Evolutionary conservation across 768 basidiomycete genomes (phyloP).

Genomic region (Tephrocybe sp.): DNA sequence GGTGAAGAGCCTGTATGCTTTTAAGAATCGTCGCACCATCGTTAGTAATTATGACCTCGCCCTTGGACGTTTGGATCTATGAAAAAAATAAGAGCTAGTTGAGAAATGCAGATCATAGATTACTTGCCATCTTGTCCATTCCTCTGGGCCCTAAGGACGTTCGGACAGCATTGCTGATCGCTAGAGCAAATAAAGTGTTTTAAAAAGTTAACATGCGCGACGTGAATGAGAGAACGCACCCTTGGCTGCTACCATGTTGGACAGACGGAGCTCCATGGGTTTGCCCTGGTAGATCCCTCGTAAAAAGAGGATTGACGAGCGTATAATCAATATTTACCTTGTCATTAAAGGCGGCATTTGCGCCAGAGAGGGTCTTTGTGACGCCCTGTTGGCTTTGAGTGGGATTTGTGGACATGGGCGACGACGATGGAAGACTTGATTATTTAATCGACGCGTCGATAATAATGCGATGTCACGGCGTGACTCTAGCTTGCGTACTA

Average conservation of each 20-base stretch:
- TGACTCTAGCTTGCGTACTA: constrained; percentile 27
- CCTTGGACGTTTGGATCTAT: constrained; percentile 96
- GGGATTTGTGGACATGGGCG: constrained; percentile 32
- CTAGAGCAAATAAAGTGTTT: constrained; percentile 35
- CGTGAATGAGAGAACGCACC: constrained; percentile 39
- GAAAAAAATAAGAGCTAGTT: constrained; percentile 5
- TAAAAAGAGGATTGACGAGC: constrained; percentile 18
- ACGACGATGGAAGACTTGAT: constrained; percentile 16
- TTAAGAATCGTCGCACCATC: constrained; percentile 98
- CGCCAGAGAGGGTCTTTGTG: constrained; percentile 45
- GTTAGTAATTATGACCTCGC: constrained; percentile 97
- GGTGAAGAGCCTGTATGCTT: constrained; percentile 93
- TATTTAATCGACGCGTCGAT: constrained; percentile 29
- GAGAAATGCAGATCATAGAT: constrained; percentile 10
- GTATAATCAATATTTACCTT: constrained; percentile 46
- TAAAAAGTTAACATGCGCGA: neutral
- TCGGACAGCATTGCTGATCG: constrained; percentile 95
- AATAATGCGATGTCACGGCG: constrained; percentile 30
- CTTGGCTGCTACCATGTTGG: constrained; percentile 98
- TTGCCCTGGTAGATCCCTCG: constrained; percentile 65
- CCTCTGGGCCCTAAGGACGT: constrained; percentile 96
- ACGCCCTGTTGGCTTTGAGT: constrained; percentile 37
- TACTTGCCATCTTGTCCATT: constrained; percentile 97
- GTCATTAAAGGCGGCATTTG: constrained; percentile 84
- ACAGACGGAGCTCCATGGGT: constrained; percentile 95